Evolutionary conservation across 139 green algal species (phyloP).

Genomic region (Cymbomonas tetramitiformis): DNA sequence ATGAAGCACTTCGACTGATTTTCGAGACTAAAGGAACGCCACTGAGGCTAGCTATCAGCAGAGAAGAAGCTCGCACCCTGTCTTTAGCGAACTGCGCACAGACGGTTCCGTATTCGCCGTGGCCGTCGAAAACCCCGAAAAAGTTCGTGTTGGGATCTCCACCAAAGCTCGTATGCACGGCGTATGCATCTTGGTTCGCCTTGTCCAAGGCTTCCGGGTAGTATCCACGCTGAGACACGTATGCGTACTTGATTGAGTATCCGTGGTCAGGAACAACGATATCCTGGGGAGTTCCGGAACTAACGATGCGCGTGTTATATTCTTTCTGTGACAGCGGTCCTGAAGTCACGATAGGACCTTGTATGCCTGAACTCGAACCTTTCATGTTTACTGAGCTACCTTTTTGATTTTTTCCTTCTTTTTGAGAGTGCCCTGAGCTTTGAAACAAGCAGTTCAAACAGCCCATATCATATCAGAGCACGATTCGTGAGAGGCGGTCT

Average conservation of each 20-base stretch:
- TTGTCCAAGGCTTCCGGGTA: constrained; percentile 76
- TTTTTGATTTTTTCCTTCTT: not conserved
- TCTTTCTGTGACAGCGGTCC: constrained; percentile 5
- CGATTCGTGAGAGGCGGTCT: no score
- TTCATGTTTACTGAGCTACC: not conserved
- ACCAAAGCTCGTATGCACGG: constrained; percentile 43
- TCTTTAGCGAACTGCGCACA: constrained; percentile 48
- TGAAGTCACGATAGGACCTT: not conserved
- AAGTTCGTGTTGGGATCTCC: constrained; percentile 44
- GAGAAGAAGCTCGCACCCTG: no score
- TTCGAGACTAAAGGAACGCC: no score
- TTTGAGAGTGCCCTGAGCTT: no score
- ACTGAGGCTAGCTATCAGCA: no score
- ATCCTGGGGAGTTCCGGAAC: not conserved
- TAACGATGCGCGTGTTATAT: not conserved
- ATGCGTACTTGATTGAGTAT: constrained; percentile 56
- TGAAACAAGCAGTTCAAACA: no score
- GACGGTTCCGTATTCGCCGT: constrained; percentile 30
- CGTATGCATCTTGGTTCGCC: constrained; percentile 74
- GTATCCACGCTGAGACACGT: constrained; percentile 59
- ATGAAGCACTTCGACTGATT: no score
- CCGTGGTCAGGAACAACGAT: not conserved
- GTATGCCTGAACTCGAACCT: not conserved
- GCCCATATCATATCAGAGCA: no score
- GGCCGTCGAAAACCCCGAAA: constrained; percentile 69